Base-by-base conservation (phyloP, 805 yeast genomes). In the Starmerella apicola region DNA sequence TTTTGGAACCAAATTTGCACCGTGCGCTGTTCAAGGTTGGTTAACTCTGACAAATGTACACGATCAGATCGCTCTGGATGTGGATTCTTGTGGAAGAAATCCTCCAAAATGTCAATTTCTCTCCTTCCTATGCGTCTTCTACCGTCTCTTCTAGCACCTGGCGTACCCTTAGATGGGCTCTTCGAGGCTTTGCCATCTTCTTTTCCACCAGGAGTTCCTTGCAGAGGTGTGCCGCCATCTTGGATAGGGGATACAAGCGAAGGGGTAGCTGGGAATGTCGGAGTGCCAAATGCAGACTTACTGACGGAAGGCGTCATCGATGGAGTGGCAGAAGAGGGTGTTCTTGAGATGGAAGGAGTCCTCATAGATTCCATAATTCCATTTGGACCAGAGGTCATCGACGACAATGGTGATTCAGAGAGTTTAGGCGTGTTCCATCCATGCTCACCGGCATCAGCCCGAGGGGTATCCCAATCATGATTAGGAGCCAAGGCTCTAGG, bases 1-100 rank as follows among this genome's bases (percentile, higher is more conserved):
- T 86, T 86, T 58, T 86, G 95, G 57, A 86, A 86, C 96, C 96
- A 86, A 37, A 86, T 84, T 40, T 95, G 68, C 4, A 86, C 93
- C 13, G 85, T 84, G 50, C 88, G 72, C 51, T 79, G 88, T 22
- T 83, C 74, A 75, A 86, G 74, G 3, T 78, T 79, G 1, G 94
- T 81, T 43, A 70, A 68, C 3, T 67, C 71, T 34, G 91, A 73
- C 25, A 85, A 71, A 17, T 68, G 72, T 55, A 78, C 81, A 29
- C 95, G 64, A 35, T 71, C 70, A 27, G 76, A 76, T 1, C 82
- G 74, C 34, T 71, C 69, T 1, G 95, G 95, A 48, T 81, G 83
- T 27, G 81, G 79, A 50, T 78, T 81, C 41, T 61, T 63, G 43
- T 74, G 76, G 58, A 82, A 85, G 51, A 81, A 86, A 15, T 65